phyloP scores from a whole-genome alignment of 179 eudicot genomes.

The Silene vulgaris region DNA sequence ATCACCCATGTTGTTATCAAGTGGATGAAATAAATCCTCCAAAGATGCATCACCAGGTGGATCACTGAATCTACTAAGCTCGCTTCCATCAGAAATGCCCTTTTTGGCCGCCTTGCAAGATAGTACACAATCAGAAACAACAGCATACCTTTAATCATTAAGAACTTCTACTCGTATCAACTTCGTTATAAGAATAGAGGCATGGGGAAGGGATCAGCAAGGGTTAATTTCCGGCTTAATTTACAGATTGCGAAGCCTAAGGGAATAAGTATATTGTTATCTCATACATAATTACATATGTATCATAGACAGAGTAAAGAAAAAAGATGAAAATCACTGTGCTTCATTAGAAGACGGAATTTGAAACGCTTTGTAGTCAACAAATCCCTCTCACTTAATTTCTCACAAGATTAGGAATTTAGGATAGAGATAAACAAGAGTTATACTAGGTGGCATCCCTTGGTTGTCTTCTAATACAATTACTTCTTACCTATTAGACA shows the following conservation, averaged over 20 bases:
- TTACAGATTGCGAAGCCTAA: too few species aligned
- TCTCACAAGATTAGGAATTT: background rate
- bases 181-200: background rate
- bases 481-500: background rate
- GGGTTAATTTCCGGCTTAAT: too few species aligned
- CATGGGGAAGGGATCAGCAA: background rate
- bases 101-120: constrained; percentile 53
- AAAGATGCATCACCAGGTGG: constrained; percentile 91
- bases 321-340: background rate
- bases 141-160: background rate
- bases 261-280: too few species aligned
- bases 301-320: too few species aligned
- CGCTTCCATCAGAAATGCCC: constrained; percentile 40
- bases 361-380: background rate
- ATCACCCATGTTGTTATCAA: constrained; percentile 47
- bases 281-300: too few species aligned
- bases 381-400: background rate
- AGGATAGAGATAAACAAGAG: background rate
- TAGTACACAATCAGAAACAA: constrained; percentile 16
- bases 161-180: background rate
- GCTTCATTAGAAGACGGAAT: background rate
- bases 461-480: background rate
- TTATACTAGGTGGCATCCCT: background rate
- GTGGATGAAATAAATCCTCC: constrained; percentile 86
- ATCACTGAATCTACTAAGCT: constrained; percentile 86